Evolutionary conservation across 2,329 filamentous ascomycete species (phyloP), one percentile per base, ranked within the genome.

Genomic region (Fusarium kyushuense): DNA sequence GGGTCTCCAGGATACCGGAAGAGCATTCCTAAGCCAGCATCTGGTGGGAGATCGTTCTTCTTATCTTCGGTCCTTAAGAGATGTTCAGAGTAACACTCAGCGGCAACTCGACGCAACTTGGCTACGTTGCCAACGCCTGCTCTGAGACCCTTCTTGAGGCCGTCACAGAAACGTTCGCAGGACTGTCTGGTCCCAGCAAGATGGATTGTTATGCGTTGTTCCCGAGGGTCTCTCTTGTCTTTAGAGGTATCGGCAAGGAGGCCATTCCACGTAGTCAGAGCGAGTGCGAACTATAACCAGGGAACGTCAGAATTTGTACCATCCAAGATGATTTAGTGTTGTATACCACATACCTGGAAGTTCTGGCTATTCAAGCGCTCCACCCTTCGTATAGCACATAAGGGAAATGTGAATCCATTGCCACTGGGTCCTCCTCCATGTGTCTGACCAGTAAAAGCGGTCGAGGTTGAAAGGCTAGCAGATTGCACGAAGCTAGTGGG

Each of bases 131-230:
- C 93, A 74, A 98, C 94, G 16, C 91, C 93, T 59, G 93, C 90
- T 65, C 95, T 87, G 51, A 99, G 82, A 1, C 94, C 94, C 76
- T 91, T 93, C 81, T 98, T 99, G 69, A 99, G 84, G 8, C 92
- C 93, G 81, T 99, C 96, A 78, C 96, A 99, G 81, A 99, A 99
- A 54, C 94, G 87, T 80, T 99, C 96, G 78, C 95, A 98, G 47
- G 92, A 90, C 76, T 91, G 92, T 57, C 95, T 89, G 76, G 92
- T 96, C 29, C 94, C 95, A 29, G 93, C 93, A 48, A 99, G 89
- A 79, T 97, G 93, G 63, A 99, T 87, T 2, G 94, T 97, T 70
- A 99, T 91, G 75, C 94, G 92, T 77, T 97, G 96, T 67, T 94
- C 92, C 54, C 82, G 80, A 14, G 75, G 71, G 33, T 83, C 79